Base-by-base conservation (phyloP, 2,329 filamentous ascomycete species). In the Clonostachys sp. region DNA sequence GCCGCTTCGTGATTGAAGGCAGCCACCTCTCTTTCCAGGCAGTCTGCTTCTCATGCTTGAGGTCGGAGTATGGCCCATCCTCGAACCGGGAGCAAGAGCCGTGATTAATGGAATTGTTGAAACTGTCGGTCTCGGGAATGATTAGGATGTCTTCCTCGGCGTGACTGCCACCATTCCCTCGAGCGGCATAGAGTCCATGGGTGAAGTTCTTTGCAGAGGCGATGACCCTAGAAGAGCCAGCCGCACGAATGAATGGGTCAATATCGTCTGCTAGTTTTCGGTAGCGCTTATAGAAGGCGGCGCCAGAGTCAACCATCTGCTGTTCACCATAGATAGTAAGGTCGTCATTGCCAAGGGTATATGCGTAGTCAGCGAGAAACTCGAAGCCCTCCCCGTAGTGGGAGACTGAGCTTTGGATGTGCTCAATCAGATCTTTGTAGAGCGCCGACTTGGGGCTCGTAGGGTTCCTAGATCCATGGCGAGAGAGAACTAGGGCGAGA, bases 101-200 rank as follows among this genome's bases (percentile, higher is more conserved):
- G 60, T 92, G 87, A 54, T 85, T 84, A 20, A 96, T 76, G 1
- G 89, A 91, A 66, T 96, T 96, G 70, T 96, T 96, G 55, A 73
- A 74, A 1, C 74, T 78, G 0, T 68, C 52, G 4, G 66, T 75
- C 63, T 96, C 91, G 2, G 83, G 80, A 36, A 96, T 80, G 12
- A 86, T 69, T n/a, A 89, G 63, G 41, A 91, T 78, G 2, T 70
- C 57, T 34, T 79, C 77, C 2, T 75, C 67, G 45, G 79, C 75
- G 34, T 72, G 65, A 17, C 74, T 67, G 12, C 50, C 17, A 52
- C 60, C 45, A 53, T 64, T 40, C 50, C 64, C 55, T 51, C 78
- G 62, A 46, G 64, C 60, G 18, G 53, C 52, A 55, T 88, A 83
- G 58, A 89, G 91, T 6, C 90, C 91, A 46, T 83, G 69, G 0